Conservation (phyloP, 805 yeast species). For the Candida pini region DNA sequence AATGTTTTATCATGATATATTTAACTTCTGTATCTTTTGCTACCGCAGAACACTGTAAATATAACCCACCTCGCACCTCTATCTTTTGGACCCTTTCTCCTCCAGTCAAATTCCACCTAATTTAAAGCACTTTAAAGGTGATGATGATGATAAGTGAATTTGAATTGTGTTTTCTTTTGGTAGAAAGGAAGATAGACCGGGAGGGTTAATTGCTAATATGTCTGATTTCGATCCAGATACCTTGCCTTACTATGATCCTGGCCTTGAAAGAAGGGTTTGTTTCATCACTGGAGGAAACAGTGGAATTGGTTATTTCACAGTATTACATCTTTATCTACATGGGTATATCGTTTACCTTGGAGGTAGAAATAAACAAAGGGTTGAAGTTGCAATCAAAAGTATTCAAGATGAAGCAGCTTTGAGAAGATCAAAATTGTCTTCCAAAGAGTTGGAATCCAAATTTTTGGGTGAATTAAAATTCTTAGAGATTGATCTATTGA, state of each 20-base stretch:
- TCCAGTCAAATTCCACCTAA: not conserved
- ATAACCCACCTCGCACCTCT: no score
- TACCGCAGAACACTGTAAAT: no score
- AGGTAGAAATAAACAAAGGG: conserved; percentile 57
- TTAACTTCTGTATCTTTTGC: not conserved
- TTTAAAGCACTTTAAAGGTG: no score
- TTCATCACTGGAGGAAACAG: conserved; percentile 77
- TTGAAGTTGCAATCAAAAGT: conserved; percentile 50
- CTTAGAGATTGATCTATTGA: conserved; percentile 52
- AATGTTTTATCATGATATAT: not conserved
- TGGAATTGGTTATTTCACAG: conserved; percentile 77
- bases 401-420: conserved; percentile 47
- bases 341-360: conserved; percentile 74
- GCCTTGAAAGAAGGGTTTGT: conserved; percentile 51
- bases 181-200: not conserved
- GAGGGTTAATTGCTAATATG: no score
- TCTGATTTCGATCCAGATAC: conserved; percentile 34
- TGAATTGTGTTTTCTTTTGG: not conserved
- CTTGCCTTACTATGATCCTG: conserved; percentile 60
- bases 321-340: conserved; percentile 68
- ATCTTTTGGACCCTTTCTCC: not conserved
- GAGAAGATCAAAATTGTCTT: conserved; percentile 20
- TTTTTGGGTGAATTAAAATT: conserved; percentile 46
- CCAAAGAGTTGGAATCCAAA: conserved; percentile 17
- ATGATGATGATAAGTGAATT: no score